Evolutionary conservation across 768 basidiomycete genomes (phyloP), one percentile per base, ranked within the genome.

Genomic region (Lactarius sanguifluus): DNA sequence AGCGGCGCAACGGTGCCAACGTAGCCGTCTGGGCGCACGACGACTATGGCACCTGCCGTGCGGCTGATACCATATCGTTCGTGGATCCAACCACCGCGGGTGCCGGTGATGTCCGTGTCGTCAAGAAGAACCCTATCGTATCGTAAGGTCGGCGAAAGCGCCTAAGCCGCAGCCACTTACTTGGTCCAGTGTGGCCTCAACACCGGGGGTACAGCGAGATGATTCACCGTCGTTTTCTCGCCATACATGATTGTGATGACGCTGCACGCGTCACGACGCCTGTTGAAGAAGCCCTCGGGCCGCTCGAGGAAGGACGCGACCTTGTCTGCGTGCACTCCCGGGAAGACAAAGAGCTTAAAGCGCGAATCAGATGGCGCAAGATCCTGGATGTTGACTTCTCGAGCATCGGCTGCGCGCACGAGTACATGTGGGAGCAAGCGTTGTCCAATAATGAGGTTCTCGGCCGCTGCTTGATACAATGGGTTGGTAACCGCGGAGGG

Each of bases 21-120:
- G 64, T 88, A 89, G 18, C 88, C 89, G 70, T 87, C 87, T 9
- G 87, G 87, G 30, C 88, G 79, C 6, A 88, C 81, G 58, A 86
- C 77, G 9, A 86, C 81, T 13, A 86, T 71, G 12, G 81, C 83
- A 20, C 86, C 86, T 1, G 67, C 64, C 58, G 69, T 68, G 6
- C 76, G 64, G 38, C 77, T 74, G 55, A 87, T 80, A 0, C 87
- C 88, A 68, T 85, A 88, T 30, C 80, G 79, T 0, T 74, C 69
- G 72, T 90, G 89, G 5, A 84, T 86, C 41, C 79, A 78, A 3
- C 86, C 86, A 30, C 85, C 86, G 25, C 77, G 72, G 5, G 62
- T 72, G 3, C 80, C 81, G 18, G 73, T 76, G 38, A 81, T 66
- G 66, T 85, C 82, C 2, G 69, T 73, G 64, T 86, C 87, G 65